Evolutionary conservation across 306 rosid species (phyloP).

Genomic region (Rosa persica): DNA sequence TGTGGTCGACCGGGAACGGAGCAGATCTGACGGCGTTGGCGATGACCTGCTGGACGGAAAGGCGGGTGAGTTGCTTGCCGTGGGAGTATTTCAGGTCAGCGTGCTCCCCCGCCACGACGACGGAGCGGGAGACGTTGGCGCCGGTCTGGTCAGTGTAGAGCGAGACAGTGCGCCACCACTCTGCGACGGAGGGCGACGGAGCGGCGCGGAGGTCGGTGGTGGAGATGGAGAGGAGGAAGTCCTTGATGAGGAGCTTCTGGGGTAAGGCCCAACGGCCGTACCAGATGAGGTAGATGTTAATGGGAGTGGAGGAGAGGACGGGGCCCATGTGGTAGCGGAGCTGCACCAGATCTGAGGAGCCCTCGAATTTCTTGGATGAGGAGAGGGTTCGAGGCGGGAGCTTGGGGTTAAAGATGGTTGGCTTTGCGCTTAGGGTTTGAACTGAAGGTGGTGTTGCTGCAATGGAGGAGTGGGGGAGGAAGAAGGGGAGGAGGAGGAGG

Average conservation of each 20-base stretch:
- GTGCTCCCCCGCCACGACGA: slow-evolving; percentile 67
- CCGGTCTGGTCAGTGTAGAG: slow-evolving; percentile 92
- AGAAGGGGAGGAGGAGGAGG: neutral
- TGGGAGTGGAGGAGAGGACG: slow-evolving; percentile 67
- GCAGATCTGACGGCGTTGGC: slow-evolving; percentile 65
- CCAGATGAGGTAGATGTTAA: slow-evolving; percentile 84
- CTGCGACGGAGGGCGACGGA: slow-evolving; percentile 69
- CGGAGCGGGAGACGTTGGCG: slow-evolving; percentile 71
- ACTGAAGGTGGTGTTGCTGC: neutral
- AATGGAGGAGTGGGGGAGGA: neutral
- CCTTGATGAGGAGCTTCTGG: slow-evolving; percentile 57
- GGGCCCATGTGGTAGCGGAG: slow-evolving; percentile 98
- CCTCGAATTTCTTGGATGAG: slow-evolving; percentile 71
- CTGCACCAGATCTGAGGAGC: slow-evolving; percentile 68
- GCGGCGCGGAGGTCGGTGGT: slow-evolving; percentile 25
- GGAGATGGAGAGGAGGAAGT: slow-evolving; percentile 69
- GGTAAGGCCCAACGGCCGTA: slow-evolving; percentile 72
- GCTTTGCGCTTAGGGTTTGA: slow-evolving; percentile 36
- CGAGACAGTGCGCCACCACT: slow-evolving; percentile 83
- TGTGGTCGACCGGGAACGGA: slow-evolving; percentile 78
- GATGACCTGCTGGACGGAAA: slow-evolving; percentile 71
- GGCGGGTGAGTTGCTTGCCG: slow-evolving; percentile 64
- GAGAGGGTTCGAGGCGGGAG: slow-evolving; percentile 56
- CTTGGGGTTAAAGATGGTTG: slow-evolving; percentile 54
- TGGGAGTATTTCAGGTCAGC: slow-evolving; percentile 56